phyloP scores from a whole-genome alignment of 2,329 filamentous ascomycete species.

The Metarhizium sp. region DNA sequence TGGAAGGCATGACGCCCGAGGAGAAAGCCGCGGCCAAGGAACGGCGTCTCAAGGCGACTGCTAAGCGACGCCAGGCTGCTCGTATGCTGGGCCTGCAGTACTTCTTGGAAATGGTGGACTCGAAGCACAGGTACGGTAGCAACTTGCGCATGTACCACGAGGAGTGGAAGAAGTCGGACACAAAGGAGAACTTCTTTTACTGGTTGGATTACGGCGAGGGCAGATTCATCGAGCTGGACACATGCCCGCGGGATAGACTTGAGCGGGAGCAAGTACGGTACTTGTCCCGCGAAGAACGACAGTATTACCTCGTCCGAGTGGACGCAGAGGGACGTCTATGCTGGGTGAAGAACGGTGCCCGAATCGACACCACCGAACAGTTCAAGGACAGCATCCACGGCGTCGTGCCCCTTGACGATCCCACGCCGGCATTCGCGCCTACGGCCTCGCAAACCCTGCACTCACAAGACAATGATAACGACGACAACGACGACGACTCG shows the following conservation, averaged over 20 bases:
- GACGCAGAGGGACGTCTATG: slow-evolving; percentile 67
- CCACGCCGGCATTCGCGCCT: slow-evolving; percentile 42
- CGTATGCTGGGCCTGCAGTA: slow-evolving; percentile 81
- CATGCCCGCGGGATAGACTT: slow-evolving; percentile 63
- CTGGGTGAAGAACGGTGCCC: slow-evolving; percentile 74
- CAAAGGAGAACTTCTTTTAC: slow-evolving; percentile 85
- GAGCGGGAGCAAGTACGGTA: slow-evolving; percentile 78
- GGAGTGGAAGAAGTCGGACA: slow-evolving; percentile 70
- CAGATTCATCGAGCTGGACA: slow-evolving; percentile 55
- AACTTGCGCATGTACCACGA: slow-evolving; percentile 76
- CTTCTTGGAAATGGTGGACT: slow-evolving; percentile 76
- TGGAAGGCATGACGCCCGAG: slow-evolving; percentile 21
- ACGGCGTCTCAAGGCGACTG: slow-evolving; percentile 39
- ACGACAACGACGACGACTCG: slow-evolving; percentile 16
- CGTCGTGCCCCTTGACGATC: slow-evolving; percentile 53
- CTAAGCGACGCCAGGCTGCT: slow-evolving; percentile 53
- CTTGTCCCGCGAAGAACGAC: slow-evolving; percentile 69
- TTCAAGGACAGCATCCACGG: slow-evolving; percentile 76
- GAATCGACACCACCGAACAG: slow-evolving; percentile 65
- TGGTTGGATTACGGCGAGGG: slow-evolving; percentile 84
- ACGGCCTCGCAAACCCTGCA: slow-evolving; percentile 2
- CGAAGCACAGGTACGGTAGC: slow-evolving; percentile 79
- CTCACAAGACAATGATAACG: slow-evolving; percentile 5
- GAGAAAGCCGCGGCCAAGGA: slow-evolving; percentile 29
- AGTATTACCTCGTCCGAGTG: slow-evolving; percentile 71